These are phyloP conservation scores for Entonaema liquescens DNA, from an alignment of 495 filamentous ascomycete genomes.

Conservation along the genomic window DNA sequence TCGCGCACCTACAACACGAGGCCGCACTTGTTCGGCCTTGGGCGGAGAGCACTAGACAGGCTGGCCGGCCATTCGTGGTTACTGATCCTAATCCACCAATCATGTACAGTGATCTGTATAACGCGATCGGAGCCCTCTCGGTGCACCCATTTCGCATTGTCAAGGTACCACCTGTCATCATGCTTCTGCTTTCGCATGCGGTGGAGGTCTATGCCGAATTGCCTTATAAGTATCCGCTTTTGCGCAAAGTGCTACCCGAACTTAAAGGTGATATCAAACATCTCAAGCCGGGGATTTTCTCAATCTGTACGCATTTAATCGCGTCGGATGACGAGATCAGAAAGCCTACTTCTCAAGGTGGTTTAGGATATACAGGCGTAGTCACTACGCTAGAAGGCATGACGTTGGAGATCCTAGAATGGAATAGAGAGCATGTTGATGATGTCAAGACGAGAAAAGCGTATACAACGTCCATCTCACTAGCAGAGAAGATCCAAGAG, in stretches of 20 bases:
- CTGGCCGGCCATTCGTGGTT: conserved; percentile 54
- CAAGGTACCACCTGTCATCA: conserved; percentile 52
- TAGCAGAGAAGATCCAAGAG: conserved; percentile 52
- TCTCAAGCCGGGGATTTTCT: conserved; percentile 63
- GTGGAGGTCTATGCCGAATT: conserved; percentile 61
- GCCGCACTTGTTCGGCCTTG: conserved; percentile 43
- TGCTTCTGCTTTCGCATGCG: conserved; percentile 58
- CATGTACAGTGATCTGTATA: conserved; percentile 45
- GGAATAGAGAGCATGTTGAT: conserved; percentile 55
- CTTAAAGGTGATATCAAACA: conserved; percentile 56
- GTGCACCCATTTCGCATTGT: conserved; percentile 46
- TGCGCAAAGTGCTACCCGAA: conserved; percentile 55
- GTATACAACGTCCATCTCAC: conserved; percentile 51
- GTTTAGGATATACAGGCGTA: conserved; percentile 60
- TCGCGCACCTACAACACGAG: conserved; percentile 68
- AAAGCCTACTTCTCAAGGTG: conserved; percentile 55
- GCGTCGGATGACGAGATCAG: conserved; percentile 57
- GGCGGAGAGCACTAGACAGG: conserved; percentile 43
- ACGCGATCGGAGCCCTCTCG: conserved; percentile 42
- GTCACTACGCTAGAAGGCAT: conserved; percentile 64
- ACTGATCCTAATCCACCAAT: conserved; percentile 55
- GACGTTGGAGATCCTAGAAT: conserved; percentile 61
- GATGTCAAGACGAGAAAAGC: conserved; percentile 36
- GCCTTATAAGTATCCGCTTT: conserved; percentile 49
- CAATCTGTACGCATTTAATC: conserved; percentile 61